These are phyloP conservation scores for Mucor indicus DNA, from an alignment of 371 early-diverging fungal species.

Conservation along the genomic window DNA sequence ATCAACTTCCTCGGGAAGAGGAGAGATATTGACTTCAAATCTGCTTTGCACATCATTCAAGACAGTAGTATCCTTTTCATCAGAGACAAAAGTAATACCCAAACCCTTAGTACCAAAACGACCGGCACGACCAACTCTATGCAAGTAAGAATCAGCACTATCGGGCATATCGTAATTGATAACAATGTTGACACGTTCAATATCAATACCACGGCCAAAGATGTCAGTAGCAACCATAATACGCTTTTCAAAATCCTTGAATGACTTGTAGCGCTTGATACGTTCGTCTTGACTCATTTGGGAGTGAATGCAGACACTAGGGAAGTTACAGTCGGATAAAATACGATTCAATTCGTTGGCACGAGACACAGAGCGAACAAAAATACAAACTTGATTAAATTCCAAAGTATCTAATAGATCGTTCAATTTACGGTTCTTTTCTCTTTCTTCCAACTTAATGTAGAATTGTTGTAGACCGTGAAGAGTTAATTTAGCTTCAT, in stretches of 20 bases:
- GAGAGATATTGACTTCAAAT: constrained; percentile 93
- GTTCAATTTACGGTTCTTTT: constrained; percentile 93
- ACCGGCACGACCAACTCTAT: constrained; percentile 99
- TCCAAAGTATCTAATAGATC: constrained; percentile 90
- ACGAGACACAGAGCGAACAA: constrained; percentile 92
- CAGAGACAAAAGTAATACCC: constrained; percentile 95
- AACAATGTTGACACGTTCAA: constrained; percentile 98
- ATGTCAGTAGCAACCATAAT: constrained; percentile 99
- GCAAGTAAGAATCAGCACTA: constrained; percentile 92
- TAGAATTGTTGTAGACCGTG: constrained; percentile 97
- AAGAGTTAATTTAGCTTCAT: constrained; percentile 97
- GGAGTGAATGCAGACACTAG: constrained; percentile 92
- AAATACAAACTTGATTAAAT: constrained; percentile 98
- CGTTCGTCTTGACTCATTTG: constrained; percentile 89
- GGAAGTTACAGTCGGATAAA: constrained; percentile 88
- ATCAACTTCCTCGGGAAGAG: constrained; percentile 88
- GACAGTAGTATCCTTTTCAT: constrained; percentile 78
- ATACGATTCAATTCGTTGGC: constrained; percentile 89
- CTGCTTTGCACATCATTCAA: constrained; percentile 92
- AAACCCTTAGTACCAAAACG: constrained; percentile 99
- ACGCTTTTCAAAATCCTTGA: constrained; percentile 93
- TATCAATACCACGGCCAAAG: constrained; percentile 99
- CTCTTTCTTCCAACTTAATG: constrained; percentile 80
- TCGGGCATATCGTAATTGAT: constrained; percentile 99
- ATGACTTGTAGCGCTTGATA: constrained; percentile 89